Percentiles rank a stretch among this genome's conserved stretches.
Conservation (phyloP, 106 monocot species). For the Apostasia shenzhenica region DNA sequence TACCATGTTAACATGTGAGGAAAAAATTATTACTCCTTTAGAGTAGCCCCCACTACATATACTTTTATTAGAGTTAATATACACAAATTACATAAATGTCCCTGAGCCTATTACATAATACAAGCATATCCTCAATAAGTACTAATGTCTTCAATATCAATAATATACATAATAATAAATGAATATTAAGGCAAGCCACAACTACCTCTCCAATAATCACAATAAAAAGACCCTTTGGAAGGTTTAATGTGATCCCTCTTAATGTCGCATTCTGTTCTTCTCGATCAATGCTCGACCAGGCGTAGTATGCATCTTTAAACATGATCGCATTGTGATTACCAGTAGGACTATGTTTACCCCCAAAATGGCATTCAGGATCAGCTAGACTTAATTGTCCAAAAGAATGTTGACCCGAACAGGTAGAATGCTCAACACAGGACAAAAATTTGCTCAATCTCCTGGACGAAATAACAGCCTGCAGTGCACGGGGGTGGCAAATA, state of each 20-base stretch:
- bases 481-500: not conserved
- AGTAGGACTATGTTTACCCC: slow-evolving; percentile 4
- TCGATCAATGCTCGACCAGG: slow-evolving; percentile 53
- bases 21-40: no score
- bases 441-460: slow-evolving; percentile 84
- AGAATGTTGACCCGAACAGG: slow-evolving; percentile 9
- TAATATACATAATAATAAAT: not conserved
- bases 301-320: slow-evolving; percentile 44
- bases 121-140: no score
- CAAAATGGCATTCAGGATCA: not conserved
- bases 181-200: not conserved
- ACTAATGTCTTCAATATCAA: not conserved
- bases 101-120: no score
- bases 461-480: slow-evolving; percentile 79
- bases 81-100: no score
- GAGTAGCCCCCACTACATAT: no score
- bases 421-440: slow-evolving; percentile 51
- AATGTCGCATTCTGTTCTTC: slow-evolving; percentile 25
- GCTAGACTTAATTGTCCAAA: not conserved
- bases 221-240: slow-evolving; percentile 64
- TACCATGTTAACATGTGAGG: no score
- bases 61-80: no score
- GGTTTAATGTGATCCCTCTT: slow-evolving; percentile 36
- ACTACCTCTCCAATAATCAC: slow-evolving; percentile 89
- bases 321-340: slow-evolving; percentile 22